Evolutionary conservation across 768 basidiomycete genomes (phyloP).

Genomic region (Lactarius sanguifluus): DNA sequence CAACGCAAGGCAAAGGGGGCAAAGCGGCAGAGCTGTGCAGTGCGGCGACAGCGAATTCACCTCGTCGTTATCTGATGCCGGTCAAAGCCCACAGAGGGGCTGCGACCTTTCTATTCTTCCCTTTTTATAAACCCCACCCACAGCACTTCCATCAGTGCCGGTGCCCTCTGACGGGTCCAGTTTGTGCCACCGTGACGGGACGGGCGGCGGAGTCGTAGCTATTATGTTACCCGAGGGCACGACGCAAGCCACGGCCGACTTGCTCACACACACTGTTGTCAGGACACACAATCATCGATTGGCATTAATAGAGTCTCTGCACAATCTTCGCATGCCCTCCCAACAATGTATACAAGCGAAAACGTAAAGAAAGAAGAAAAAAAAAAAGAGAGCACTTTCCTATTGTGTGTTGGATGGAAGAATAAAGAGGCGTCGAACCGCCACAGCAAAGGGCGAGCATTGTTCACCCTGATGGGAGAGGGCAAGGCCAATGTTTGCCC

Average conservation of each 20-base stretch:
- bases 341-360: constrained; percentile 27
- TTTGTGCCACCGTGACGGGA: background rate
- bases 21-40: background rate
- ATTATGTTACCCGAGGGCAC: background rate
- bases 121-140: background rate
- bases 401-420: constrained; percentile 1
- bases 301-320: constrained; percentile 18
- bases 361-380: constrained; percentile 2
- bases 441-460: background rate
- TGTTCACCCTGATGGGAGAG: background rate
- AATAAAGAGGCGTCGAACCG: background rate
- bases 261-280: constrained; percentile 28
- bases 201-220: background rate
- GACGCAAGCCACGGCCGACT: background rate
- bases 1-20: background rate
- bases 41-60: background rate
- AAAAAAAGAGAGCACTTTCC: constrained; percentile 1
- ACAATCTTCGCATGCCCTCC: constrained; percentile 27
- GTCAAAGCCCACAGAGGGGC: constrained; percentile 4
- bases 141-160: background rate
- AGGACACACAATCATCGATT: constrained; percentile 26
- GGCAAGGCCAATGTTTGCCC: background rate
- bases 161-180: background rate
- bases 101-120: background rate
- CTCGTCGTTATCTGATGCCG: constrained; percentile 25